Percentiles rank a stretch among this genome's conserved stretches.
Conservation (phyloP, 768 basidiomycete genomes). For the Leccinum incarnatum region DNA sequence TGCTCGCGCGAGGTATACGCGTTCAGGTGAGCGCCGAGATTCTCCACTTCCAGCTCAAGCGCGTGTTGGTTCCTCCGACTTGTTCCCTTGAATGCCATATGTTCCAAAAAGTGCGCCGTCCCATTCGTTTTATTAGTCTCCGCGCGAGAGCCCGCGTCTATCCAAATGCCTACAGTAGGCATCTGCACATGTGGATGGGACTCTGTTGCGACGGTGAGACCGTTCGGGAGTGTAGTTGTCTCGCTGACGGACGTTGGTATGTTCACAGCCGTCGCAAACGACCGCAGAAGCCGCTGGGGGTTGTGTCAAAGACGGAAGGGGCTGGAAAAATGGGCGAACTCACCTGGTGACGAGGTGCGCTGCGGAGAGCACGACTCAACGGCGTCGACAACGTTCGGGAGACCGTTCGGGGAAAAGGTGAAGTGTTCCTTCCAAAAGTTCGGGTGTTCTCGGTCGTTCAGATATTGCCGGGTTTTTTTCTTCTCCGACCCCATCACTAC, state of each 20-base stretch:
- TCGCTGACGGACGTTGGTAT: conserved; percentile 75
- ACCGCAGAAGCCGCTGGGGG: conserved; percentile 54
- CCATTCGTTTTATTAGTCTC: conserved; percentile 95
- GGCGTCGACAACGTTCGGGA: conserved; percentile 44
- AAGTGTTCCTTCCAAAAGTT: conserved; percentile 17
- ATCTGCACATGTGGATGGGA: conserved; percentile 88
- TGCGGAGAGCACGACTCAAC: conserved; percentile 41
- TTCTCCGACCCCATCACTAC: conserved; percentile 20
- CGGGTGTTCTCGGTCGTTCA: conserved; percentile 33
- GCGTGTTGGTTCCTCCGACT: conserved; percentile 81
- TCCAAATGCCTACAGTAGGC: conserved; percentile 99
- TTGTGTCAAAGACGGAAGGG: conserved; percentile 2
- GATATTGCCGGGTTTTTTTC: conserved; percentile 19
- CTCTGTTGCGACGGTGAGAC: conserved; percentile 93
- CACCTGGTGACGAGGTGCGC: conserved; percentile 37
- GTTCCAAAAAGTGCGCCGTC: conserved; percentile 97
- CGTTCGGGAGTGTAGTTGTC: conserved; percentile 90
- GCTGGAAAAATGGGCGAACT: conserved; percentile 5
- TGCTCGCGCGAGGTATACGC: conserved; percentile 99
- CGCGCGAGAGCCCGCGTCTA: conserved; percentile 95
- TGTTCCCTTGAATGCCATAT: conserved; percentile 98
- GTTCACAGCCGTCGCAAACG: conserved; percentile 73
- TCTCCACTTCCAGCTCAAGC: conserved; percentile 96
- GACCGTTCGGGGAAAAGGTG: conserved; percentile 41
- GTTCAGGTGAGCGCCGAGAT: conserved; percentile 94